Percentiles rank a stretch among this genome's conserved stretches.
Conservation (phyloP, 345 rosid species). For the Dipteronia sinensis region DNA sequence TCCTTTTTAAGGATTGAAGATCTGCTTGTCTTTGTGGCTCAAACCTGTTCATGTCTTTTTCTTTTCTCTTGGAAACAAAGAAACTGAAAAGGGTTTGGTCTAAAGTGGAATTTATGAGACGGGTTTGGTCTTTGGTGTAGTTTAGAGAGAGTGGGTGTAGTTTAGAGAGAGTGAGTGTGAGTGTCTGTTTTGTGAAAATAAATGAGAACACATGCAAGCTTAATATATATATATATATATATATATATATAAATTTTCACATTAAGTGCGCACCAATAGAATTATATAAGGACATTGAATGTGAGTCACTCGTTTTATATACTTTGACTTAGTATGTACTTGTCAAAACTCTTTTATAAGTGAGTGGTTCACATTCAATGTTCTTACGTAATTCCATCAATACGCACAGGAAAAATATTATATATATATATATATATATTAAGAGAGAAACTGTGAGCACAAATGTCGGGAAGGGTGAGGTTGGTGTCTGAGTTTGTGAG, state of each 20-base stretch:
- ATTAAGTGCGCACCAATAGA: too few species aligned
- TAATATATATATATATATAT: background rate
- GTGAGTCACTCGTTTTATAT: too few species aligned
- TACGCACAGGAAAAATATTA: too few species aligned
- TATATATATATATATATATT: background rate
- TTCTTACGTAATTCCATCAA: too few species aligned
- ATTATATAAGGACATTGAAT: too few species aligned
- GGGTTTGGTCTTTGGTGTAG: constrained; percentile 30
- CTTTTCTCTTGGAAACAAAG: constrained; percentile 10
- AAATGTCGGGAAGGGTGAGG: constrained; percentile 35
- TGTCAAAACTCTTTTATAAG: too few species aligned
- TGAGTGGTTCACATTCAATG: too few species aligned
- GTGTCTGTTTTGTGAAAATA: constrained; percentile 7
- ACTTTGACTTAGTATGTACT: too few species aligned
- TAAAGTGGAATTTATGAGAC: constrained; percentile 13
- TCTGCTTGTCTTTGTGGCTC: constrained; percentile 51
- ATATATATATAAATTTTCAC: too few species aligned
- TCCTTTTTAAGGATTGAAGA: constrained; percentile 36
- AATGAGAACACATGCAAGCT: constrained; percentile 20
- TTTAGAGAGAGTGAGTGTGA: too few species aligned
- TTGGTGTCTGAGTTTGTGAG: constrained; percentile 16
- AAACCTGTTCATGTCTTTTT: constrained; percentile 42
- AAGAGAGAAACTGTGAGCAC: constrained; percentile 19
- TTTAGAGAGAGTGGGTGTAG: constrained; percentile 18
- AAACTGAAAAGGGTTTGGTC: constrained; percentile 36